Percentiles rank a stretch among this genome's conserved stretches.
phyloP scores from a whole-genome alignment of 2,329 filamentous ascomycete genomes.

The Incumbomyces lentus region DNA sequence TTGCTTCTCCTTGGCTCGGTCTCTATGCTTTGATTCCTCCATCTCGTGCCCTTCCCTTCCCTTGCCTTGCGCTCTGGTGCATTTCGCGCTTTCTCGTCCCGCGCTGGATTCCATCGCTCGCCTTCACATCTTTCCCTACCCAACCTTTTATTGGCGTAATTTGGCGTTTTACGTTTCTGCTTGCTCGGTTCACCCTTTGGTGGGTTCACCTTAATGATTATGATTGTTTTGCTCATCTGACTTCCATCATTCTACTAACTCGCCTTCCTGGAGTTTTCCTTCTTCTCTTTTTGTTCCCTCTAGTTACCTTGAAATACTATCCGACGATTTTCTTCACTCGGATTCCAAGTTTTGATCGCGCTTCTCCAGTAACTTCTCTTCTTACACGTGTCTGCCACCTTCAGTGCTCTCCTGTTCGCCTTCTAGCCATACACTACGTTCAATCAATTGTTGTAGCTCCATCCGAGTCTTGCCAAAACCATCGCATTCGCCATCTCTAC shows the following conservation, averaged over 20 bases:
- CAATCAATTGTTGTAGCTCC: too few species aligned
- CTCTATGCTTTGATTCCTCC: neutral
- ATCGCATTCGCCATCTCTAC: slow-evolving; percentile 8
- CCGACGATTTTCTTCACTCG: too few species aligned
- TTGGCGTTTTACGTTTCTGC: slow-evolving; percentile 2
- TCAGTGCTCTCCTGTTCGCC: too few species aligned
- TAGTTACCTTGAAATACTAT: neutral
- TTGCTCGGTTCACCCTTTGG: slow-evolving; percentile 5
- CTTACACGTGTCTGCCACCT: too few species aligned
- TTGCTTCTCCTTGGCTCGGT: neutral
- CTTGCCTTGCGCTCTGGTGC: slow-evolving; percentile 4
- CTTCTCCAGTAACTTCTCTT: too few species aligned
- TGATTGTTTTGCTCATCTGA: neutral
- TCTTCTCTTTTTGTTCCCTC: slow-evolving; percentile 2
- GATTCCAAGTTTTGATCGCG: too few species aligned
- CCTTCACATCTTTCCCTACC: neutral
- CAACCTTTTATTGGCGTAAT: neutral
- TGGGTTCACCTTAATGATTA: neutral
- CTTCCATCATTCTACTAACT: slow-evolving; percentile 5
- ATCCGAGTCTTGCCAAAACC: neutral
- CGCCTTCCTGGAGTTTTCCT: neutral
- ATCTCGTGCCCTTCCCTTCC: slow-evolving; percentile 5
- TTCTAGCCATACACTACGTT: too few species aligned
- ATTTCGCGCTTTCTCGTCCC: too few species aligned
- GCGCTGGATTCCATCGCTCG: too few species aligned